Evolutionary conservation across 2,329 filamentous ascomycete genomes (phyloP), one percentile per base, ranked within the genome.

Genomic region (Stagonosporopsis chrysanthemi): DNA sequence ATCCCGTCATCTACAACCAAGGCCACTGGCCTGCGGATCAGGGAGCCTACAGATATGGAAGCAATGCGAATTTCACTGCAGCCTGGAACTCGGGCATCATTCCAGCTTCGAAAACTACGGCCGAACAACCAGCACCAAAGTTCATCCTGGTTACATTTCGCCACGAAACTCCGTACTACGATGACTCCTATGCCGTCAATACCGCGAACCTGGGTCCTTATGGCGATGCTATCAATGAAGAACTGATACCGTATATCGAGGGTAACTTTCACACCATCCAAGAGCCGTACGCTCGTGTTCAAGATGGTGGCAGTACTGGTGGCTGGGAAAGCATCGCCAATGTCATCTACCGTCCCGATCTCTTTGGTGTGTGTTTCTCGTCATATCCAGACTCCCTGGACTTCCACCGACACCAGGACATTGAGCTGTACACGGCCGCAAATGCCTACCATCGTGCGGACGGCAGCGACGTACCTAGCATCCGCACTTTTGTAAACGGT

Each of bases 141-240:
- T 58, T 78, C 57, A 77, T 78, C 23, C 44, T 75, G 1, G 70
- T 78, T 5, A 70, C 66, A 1, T 75, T 77, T 59, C 73, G 76
- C n/a, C 76, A 77, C 42, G 75, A 78, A 59, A 60, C 68, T 0
- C 70, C 75, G 0, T 77, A 69, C 49, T 78, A 77, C 57, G 75
- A 78, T 48, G 75, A 78, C 47, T 77, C 74, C 0, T 77, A 77
- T 51, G 75, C 70, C 0, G 75, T 77, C 39, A 78, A 78, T 49
- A 75, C 73, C 0, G 74, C 75, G 2, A 78, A 78, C 43, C 62
- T 78, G 6, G 76, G 76, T 3, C 76, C 76, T 3, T 78, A 73
- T 36, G 76, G 76, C 9, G 75, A 77, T 23, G 75, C 75, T 1
- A 70, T 78, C 62, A 78, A 78, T 57, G 74, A 78, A n/a, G 76